Conservation (phyloP, 164 flowering plant species). For the Nelumbo lutea region DNA sequence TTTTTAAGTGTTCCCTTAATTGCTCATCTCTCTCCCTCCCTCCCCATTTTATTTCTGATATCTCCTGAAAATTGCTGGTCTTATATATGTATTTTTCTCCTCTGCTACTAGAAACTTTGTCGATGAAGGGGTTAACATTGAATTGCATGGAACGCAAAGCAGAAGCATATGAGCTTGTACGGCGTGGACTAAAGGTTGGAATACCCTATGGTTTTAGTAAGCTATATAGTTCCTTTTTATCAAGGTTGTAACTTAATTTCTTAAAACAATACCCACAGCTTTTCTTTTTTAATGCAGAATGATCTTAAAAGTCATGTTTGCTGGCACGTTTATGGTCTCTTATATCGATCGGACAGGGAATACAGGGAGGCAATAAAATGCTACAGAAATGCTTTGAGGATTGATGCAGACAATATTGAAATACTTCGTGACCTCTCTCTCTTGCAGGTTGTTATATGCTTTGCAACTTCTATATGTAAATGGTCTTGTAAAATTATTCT, state of each 20-base stretch:
- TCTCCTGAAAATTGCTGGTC: no score
- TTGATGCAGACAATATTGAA: conserved; percentile 97
- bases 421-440: conserved; percentile 92
- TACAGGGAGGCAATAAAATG: conserved; percentile 98
- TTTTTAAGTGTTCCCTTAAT: no score
- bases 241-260: background rate
- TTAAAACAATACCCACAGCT: background rate
- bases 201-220: conserved; percentile 1
- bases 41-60: no score
- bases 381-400: conserved; percentile 90
- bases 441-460: conserved; percentile 60
- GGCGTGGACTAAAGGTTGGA: conserved; percentile 84
- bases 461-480: background rate
- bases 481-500: no score
- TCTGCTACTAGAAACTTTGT: conserved; percentile 61
- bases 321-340: conserved; percentile 99
- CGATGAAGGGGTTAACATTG: conserved; percentile 98
- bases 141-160: conserved; percentile 99
- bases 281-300: conserved; percentile 56
- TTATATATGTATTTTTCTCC: no score
- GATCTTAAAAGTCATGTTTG: conserved; percentile 99
- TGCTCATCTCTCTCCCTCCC: no score
- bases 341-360: conserved; percentile 97
- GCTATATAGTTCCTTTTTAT: background rate
- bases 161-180: conserved; percentile 98